Evolutionary conservation across 257 asterid genomes (phyloP).

Genomic region (Nicotiana sylvestris): DNA sequence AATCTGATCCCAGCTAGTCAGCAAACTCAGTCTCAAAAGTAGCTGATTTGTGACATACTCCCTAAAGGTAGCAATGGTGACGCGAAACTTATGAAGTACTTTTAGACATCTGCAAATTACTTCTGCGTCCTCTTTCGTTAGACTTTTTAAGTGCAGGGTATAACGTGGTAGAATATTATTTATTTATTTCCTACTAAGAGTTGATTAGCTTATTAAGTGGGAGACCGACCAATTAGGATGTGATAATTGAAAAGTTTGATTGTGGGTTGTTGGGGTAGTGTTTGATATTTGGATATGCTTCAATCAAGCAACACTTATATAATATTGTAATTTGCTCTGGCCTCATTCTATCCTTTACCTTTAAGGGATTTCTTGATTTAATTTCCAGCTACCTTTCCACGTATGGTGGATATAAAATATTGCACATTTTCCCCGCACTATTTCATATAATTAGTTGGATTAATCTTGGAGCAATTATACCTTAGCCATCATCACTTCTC

Average conservation of each 20-base stretch:
- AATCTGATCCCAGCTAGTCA: too few relatives aligned
- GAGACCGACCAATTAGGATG: background rate
- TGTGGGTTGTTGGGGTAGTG: constrained; percentile 1
- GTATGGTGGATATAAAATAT: background rate
- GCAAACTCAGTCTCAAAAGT: too few relatives aligned
- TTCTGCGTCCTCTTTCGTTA: background rate
- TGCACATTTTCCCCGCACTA: background rate
- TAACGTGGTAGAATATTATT: background rate
- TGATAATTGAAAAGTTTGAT: background rate
- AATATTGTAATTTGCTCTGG: background rate
- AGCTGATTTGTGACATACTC: too few relatives aligned
- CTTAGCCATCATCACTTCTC: too few relatives aligned
- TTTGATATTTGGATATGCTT: background rate
- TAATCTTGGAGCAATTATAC: background rate
- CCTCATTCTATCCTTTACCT: background rate
- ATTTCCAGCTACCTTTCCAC: background rate
- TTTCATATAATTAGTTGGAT: background rate
- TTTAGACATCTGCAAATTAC: background rate
- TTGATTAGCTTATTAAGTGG: background rate
- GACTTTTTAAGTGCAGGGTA: background rate
- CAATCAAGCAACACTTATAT: background rate
- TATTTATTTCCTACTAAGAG: background rate
- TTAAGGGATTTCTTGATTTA: background rate
- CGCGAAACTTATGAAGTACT: background rate
- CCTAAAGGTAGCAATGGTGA: too few relatives aligned